A percentile compares a stretch with the other conserved stretches of the same genome.
Conservation (phyloP, 495 filamentous ascomycete species). For the Lasiosphaeriaceae sp. region DNA sequence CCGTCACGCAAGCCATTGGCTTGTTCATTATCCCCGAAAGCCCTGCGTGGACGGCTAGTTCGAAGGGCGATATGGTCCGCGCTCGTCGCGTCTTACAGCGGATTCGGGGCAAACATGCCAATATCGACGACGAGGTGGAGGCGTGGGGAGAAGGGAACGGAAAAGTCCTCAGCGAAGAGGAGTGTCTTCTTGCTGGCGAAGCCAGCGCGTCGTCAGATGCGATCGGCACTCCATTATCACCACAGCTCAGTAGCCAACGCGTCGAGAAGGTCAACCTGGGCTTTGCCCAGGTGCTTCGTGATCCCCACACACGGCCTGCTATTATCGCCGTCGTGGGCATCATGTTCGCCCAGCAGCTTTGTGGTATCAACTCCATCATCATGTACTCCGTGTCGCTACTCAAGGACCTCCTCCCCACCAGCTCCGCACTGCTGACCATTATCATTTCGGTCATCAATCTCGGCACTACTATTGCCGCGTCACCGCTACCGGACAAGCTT, state of each 20-base stretch:
- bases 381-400: slow-evolving; percentile 96
- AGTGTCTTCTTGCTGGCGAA: slow-evolving; percentile 38
- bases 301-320: slow-evolving; percentile 67
- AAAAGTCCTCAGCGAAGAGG: slow-evolving; percentile 39
- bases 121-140: slow-evolving; percentile 71
- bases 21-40: slow-evolving; percentile 75
- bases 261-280: slow-evolving; percentile 49
- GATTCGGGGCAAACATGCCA: slow-evolving; percentile 64
- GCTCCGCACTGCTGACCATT: slow-evolving; percentile 76
- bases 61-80: slow-evolving; percentile 53
- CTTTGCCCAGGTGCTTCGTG: slow-evolving; percentile 60
- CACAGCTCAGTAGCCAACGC: slow-evolving; percentile 30
- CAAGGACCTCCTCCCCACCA: slow-evolving; percentile 67
- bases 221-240: slow-evolving; percentile 36
- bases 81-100: slow-evolving; percentile 66
- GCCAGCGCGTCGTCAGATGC: slow-evolving; percentile 31
- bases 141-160: slow-evolving; percentile 50
- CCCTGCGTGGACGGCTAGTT: slow-evolving; percentile 72
- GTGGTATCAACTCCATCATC: slow-evolving; percentile 92
- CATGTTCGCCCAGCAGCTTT: slow-evolving; percentile 90
- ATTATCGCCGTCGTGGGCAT: slow-evolving; percentile 82
- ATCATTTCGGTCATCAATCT: slow-evolving; percentile 83
- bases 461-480: slow-evolving; percentile 70
- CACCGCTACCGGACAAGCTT: slow-evolving; percentile 79
- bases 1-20: slow-evolving; percentile 58